These are phyloP conservation scores for Thuidium tamariscinum DNA, from an alignment of 225 moss, liverwort and hornwort genomes.

Conservation along the genomic window DNA sequence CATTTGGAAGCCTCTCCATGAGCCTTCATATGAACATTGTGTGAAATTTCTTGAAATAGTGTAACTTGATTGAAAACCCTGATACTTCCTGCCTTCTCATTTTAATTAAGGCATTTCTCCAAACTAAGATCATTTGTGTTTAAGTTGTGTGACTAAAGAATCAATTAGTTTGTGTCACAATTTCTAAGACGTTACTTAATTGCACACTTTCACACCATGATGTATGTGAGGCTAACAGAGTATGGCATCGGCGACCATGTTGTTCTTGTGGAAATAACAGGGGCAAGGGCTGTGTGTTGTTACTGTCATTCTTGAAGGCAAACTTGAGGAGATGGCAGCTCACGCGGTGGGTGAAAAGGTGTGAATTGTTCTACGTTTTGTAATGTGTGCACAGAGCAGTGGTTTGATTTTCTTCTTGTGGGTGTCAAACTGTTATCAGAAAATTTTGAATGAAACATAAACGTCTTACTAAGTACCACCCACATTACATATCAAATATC, in stretches of 20 bases:
- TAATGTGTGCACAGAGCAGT: background rate
- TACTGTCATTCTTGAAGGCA: conserved; percentile 78
- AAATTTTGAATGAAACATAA: background rate
- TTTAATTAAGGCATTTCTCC: background rate
- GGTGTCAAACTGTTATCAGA: background rate
- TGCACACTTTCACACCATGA: background rate
- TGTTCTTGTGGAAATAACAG: conserved; percentile 9
- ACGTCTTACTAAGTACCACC: too few relatives aligned
- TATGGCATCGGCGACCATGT: background rate
- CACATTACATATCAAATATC: background rate
- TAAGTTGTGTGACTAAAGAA: too few relatives aligned
- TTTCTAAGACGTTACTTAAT: background rate
- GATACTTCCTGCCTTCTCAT: background rate
- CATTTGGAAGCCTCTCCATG: background rate
- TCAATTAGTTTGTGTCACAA: background rate
- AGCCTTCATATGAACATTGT: too few relatives aligned
- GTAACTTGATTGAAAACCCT: background rate
- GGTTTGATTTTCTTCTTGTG: background rate
- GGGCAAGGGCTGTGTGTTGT: conserved; percentile 87
- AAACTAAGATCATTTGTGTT: background rate
- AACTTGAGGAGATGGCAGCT: conserved; percentile 50
- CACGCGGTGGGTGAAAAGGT: conserved; percentile 77
- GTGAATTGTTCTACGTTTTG: background rate
- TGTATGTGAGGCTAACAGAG: background rate
- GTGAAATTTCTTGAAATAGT: background rate